Evolutionary conservation across 2,329 filamentous ascomycete species (phyloP), one percentile per base, ranked within the genome.

Genomic region (Stachybotrys chlorohalonatus): DNA sequence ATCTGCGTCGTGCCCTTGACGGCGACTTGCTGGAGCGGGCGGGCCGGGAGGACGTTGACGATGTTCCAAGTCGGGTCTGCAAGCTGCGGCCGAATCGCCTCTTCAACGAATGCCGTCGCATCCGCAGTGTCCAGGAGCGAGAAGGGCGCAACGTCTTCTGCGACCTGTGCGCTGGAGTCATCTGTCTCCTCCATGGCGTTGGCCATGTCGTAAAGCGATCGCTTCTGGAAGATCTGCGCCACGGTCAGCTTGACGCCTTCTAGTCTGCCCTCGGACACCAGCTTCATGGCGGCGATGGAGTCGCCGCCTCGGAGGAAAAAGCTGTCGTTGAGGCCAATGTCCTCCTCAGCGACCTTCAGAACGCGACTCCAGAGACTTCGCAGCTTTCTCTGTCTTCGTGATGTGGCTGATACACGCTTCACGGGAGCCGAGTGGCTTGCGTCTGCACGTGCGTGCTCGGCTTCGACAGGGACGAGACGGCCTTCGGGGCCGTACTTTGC

Each of bases 251-350:
- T 68, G 52, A 80, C 63, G 0, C 75, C 75, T 30, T 75, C 73
- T 2, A 71, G 68, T 24, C 80, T 70, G 2, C 79, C 75, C 53
- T 78, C 76, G 3, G 81, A 78, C 1, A 84, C 82, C 1, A 85
- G 68, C 62, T 79, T 82, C 80, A 85, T 86, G 2, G 81, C 81
- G 1, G 75, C 68, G 31, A 84, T 79, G 0, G 81, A 84, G 66
- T 84, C 81, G 17, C 82, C 82, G 1, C 82, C 81, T 0, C 83
- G 73, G 3, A 75, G 73, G 72, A 85, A 84, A 67, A 85, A 84
- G 66, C 78, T 81, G 60, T 83, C 77, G 11, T 82, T 75, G 1
- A 77, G 66, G 1, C 76, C 72, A 16, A 84, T 79, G 1, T 75
- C 68, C 3, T 76, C 70, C 53, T 78, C 69, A 1, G 66, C 59